Evolutionary conservation across 179 eudicot species (phyloP).

Genomic region (Silene coronaria): DNA sequence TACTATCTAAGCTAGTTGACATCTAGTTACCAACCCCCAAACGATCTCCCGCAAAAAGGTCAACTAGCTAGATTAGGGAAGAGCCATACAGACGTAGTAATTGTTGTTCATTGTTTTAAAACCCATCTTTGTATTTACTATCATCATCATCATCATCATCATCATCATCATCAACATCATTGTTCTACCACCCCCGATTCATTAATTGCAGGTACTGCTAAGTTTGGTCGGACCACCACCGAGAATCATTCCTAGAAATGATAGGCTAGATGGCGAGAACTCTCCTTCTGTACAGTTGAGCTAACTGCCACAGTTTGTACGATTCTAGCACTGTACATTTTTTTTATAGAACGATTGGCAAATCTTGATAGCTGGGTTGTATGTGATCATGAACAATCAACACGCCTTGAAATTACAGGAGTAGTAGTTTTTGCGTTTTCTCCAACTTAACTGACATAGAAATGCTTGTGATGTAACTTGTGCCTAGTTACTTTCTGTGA

Average conservation of each 20-base stretch:
- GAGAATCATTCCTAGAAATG: constrained; percentile 23
- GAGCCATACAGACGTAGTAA: background rate
- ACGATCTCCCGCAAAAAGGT: background rate
- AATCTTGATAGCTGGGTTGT: background rate
- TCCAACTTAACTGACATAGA: background rate
- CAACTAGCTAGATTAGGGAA: background rate
- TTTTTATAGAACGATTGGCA: background rate
- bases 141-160: too few relatives aligned
- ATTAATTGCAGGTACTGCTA: constrained; percentile 55
- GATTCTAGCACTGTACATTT: constrained; percentile 1
- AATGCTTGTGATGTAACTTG: background rate
- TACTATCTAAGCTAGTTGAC: background rate
- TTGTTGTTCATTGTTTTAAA: background rate
- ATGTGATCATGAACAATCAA: background rate
- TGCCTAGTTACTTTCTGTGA: background rate
- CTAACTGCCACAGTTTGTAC: background rate
- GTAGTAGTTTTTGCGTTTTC: background rate
- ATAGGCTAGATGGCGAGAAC: constrained; percentile 16
- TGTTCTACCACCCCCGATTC: background rate
- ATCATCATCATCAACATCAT: too few relatives aligned
- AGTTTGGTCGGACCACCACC: constrained; percentile 79
- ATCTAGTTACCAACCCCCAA: background rate
- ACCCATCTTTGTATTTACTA: background rate
- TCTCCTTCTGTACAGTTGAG: constrained; percentile 14
- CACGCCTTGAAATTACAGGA: background rate